Evolutionary conservation across 2,329 filamentous ascomycete genomes (phyloP), one percentile per base, ranked within the genome.

Genomic region (Fusarium pilosicola): DNA sequence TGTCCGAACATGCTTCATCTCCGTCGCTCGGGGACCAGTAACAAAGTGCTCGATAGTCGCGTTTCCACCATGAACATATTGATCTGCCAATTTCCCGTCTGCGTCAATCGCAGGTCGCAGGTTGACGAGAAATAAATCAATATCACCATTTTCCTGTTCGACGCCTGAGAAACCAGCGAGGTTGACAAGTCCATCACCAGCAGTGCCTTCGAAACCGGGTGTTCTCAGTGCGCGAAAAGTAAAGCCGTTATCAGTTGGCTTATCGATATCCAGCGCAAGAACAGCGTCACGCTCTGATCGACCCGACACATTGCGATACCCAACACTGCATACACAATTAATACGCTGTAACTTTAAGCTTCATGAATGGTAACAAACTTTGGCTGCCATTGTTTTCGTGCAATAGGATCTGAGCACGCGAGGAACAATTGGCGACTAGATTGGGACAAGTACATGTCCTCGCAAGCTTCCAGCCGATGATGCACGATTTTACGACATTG

Each of bases 231-330:
- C 49, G 5, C 76, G 79, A 22, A 73, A 52, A 6, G 73, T 58
- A 28, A 80, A 77, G 5, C 71, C 65, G 2, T 62, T 39, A 3
- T 62, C 73, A 18, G 41, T 26, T 5, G 77, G 77, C 39, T 75
- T 77, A 56, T 84, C 81, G 22, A 83, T 74, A 26, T 83, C 74
- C 15, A 83, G 28, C 6, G 74, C 79, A 6, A 82, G 62, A 22
- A 84, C 59, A 8, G 79, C 77, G 62, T 83, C 82, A 22, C 65
- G 70, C 6, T 73, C 65, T 2, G 81, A 80, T 6, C 79, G 80
- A 0, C 71, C 80, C 1, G 77, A 76, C 20, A 74, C 36, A 49
- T 83, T 81, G 11, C 79, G 67, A 15, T 45, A 32, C 1, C 38
- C 76, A 22, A 73, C 46, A 39, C 76, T 78, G 0, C 8, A 8